These are phyloP conservation scores for Ramaria sp. DNA, from an alignment of 768 basidiomycete species.

Conservation along the genomic window DNA sequence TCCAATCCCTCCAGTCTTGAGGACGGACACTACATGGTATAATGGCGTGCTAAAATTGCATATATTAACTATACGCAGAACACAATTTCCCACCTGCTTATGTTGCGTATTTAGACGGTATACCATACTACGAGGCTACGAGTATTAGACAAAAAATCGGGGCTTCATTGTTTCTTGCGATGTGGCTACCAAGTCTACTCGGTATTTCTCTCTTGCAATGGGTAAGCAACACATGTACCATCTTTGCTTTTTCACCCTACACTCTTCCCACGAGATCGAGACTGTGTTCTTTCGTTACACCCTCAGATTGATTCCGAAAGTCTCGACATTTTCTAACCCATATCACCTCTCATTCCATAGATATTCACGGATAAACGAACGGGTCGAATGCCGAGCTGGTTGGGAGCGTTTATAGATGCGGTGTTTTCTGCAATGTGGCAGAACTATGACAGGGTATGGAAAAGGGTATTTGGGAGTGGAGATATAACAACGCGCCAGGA, in stretches of 20 bases:
- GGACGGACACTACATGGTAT: no score
- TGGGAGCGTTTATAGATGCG: neutral
- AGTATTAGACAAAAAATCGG: neutral
- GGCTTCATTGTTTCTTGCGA: neutral
- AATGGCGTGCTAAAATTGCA: no score
- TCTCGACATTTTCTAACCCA: neutral
- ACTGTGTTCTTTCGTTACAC: no score
- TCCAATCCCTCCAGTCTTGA: no score
- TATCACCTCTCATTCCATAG: neutral
- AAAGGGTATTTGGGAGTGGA: neutral
- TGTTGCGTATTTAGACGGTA: neutral
- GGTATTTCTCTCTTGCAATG: neutral
- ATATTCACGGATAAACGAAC: neutral
- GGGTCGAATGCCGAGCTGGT: neutral
- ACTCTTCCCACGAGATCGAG: no score
- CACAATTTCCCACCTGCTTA: neutral
- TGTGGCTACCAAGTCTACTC: neutral
- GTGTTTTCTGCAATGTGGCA: neutral
- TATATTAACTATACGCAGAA: neutral
- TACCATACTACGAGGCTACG: neutral
- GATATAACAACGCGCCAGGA: no score
- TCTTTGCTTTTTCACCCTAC: neutral
- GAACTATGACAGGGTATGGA: neutral
- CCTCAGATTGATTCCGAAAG: no score
- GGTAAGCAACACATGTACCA: neutral